These are phyloP conservation scores for Lophium mytilinum DNA, from an alignment of 495 filamentous ascomycete species.

Conservation along the genomic window DNA sequence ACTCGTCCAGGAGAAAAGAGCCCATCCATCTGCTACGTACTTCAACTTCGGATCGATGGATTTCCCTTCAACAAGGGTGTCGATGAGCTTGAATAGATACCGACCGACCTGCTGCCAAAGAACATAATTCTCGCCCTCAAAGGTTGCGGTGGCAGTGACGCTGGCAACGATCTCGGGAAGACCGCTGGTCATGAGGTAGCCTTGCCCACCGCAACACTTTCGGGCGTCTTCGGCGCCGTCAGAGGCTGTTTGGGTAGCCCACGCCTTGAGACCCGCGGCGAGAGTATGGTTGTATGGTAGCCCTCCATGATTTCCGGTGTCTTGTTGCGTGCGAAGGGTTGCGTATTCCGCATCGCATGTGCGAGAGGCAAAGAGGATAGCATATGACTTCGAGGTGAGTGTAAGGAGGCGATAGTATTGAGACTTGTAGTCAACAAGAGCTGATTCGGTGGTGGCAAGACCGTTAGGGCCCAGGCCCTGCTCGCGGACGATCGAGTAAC, in stretches of 20 bases:
- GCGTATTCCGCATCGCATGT: slow-evolving; percentile 2
- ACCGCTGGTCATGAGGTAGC: slow-evolving; percentile 19
- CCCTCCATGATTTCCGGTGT: background rate
- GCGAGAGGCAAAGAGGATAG: slow-evolving; percentile 5
- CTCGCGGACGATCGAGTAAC: slow-evolving; percentile 10
- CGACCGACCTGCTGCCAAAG: slow-evolving; percentile 11
- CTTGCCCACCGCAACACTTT: slow-evolving; percentile 13
- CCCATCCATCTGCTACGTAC: slow-evolving; percentile 1
- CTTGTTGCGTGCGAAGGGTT: background rate
- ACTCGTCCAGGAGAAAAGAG: background rate
- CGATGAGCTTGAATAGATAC: slow-evolving; percentile 11
- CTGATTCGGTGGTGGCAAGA: background rate
- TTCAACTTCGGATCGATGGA: background rate
- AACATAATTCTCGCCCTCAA: slow-evolving; percentile 21
- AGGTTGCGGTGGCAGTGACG: slow-evolving; percentile 14
- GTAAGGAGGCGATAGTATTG: slow-evolving; percentile 9
- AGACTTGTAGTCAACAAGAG: slow-evolving; percentile 6
- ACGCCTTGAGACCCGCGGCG: slow-evolving; percentile 5
- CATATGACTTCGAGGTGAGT: slow-evolving; percentile 4
- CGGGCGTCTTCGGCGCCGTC: slow-evolving; percentile 11
- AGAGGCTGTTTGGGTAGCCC: slow-evolving; percentile 5
- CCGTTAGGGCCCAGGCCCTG: slow-evolving; percentile 5
- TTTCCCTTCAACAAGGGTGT: background rate
- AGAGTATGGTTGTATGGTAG: slow-evolving; percentile 2
- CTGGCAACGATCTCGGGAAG: slow-evolving; percentile 14